Conservation (phyloP, 805 yeast species). For the Candida parachauliodes region DNA sequence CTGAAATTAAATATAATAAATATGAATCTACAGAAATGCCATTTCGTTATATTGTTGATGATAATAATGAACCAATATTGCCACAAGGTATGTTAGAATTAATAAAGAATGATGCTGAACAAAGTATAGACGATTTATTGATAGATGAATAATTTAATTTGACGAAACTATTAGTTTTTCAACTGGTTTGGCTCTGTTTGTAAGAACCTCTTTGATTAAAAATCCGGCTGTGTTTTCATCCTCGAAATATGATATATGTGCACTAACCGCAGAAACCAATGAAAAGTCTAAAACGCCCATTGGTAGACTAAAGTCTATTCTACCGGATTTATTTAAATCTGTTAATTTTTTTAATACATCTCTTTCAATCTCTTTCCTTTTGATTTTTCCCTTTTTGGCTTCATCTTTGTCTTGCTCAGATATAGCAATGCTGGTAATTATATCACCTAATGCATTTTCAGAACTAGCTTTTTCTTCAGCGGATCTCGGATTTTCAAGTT, state of each 20-base stretch:
- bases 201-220: conserved; percentile 55
- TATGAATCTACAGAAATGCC: conserved; percentile 98
- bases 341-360: conserved; percentile 34
- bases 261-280: conserved; percentile 73
- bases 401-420: conserved; percentile 17
- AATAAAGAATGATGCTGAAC: conserved; percentile 82
- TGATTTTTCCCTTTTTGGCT: conserved; percentile 14
- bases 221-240: conserved; percentile 83
- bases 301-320: conserved; percentile 78
- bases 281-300: conserved; percentile 79
- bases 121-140: conserved; percentile 70
- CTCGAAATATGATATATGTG: conserved; percentile 87
- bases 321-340: conserved; percentile 62
- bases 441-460: conserved; percentile 42
- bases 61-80: conserved; percentile 66
- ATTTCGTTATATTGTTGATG: conserved; percentile 77
- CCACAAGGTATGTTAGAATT: conserved; percentile 90
- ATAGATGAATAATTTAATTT: conserved; percentile 18
- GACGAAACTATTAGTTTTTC: conserved; percentile 24
- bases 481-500: conserved; percentile 2
- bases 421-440: conserved; percentile 25
- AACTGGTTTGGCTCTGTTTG: conserved; percentile 18
- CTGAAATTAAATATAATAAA: conserved; percentile 83
- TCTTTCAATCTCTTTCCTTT: conserved; percentile 23
- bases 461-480: conserved; percentile 12